Evolutionary conservation across 768 basidiomycete genomes (phyloP).

Genomic region (Cystofilobasidium macerans): DNA sequence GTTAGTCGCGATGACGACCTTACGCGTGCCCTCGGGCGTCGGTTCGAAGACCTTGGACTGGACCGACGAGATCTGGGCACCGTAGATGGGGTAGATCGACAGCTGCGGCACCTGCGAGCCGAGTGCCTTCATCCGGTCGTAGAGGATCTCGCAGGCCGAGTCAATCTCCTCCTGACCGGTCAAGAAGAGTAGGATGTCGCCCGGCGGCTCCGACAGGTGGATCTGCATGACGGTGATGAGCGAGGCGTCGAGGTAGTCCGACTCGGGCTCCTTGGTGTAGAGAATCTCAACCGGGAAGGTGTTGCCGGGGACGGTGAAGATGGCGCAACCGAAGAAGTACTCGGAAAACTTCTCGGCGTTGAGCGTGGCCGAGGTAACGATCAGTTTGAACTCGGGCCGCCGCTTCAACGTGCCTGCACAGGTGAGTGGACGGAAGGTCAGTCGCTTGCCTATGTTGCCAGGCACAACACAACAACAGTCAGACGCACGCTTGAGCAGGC

Average conservation of each 20-base stretch:
- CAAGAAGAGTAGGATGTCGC: conserved; percentile 90
- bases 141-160: conserved; percentile 91
- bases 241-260: conserved; percentile 93
- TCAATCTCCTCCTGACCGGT: conserved; percentile 99
- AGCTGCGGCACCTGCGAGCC: conserved; percentile 98
- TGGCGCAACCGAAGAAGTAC: conserved; percentile 97
- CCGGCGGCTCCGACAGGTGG: conserved; percentile 92
- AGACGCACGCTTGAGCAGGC: conserved; percentile 69
- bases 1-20: conserved; percentile 98
- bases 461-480: conserved; percentile 41
- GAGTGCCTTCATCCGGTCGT: conserved; percentile 95
- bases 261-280: conserved; percentile 98
- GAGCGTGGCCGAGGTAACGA: conserved; percentile 96
- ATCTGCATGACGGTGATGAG: conserved; percentile 99
- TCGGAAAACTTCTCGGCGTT: conserved; percentile 99
- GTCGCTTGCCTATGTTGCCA: background rate
- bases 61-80: conserved; percentile 92
- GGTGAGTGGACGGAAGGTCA: conserved; percentile 2
- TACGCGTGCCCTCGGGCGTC: conserved; percentile 93
- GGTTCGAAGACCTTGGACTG: conserved; percentile 97
- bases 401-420: conserved; percentile 78
- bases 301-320: conserved; percentile 98
- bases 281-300: conserved; percentile 96
- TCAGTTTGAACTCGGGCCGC: conserved; percentile 88
- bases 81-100: conserved; percentile 93